Evolutionary conservation across 2,329 filamentous ascomycete genomes (phyloP), one percentile per base, ranked within the genome.

Genomic region (Pseudogymnoascus sp.): DNA sequence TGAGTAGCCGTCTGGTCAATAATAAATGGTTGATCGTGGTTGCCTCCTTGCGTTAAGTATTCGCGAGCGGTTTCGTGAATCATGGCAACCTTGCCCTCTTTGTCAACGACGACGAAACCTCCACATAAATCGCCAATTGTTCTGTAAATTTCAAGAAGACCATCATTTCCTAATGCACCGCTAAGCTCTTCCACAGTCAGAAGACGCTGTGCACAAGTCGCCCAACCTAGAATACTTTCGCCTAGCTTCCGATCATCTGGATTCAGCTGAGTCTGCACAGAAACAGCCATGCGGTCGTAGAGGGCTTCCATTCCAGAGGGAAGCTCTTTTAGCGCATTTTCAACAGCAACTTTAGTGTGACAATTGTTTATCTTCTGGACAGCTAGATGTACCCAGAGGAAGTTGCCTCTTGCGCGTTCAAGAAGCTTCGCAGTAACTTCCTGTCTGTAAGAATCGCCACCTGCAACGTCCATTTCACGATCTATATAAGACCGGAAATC

Each of bases 41-140:
- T n/a, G 49, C 41, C 45, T 22, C 42, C n/a, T 19, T 39, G 14
- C 22, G n/a, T 42, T 6, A 76, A 60, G 61, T 75, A 76, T 30
- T 75, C 74, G 19, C 71, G 68, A 2, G 74, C 74, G 0, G 74
- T 75, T 38, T 75, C 66, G 55, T 77, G 75, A 2, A 76, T 67
- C 61, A 76, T 64, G 5, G 67, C 59, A 6, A 75, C 66, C 2
- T 68, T 68, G 1, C 63, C 68, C 1, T 61, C 42, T 3, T 68
- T 65, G 36, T 76, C 74, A 14, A 75, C 62, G 1, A 70, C 59
- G 2, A 74, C 62, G 58, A 76, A 74, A 0, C 69, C 68, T 0
- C 71, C 70, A 60, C 74, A 76, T 0, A 74, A 60, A 7, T 70
- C 63, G 1, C 59, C 28, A 25, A 76, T 71, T 0, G 71, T 65